Evolutionary conservation across 106 monocot species (phyloP).

Genomic region (Apostasia shenzhenica): DNA sequence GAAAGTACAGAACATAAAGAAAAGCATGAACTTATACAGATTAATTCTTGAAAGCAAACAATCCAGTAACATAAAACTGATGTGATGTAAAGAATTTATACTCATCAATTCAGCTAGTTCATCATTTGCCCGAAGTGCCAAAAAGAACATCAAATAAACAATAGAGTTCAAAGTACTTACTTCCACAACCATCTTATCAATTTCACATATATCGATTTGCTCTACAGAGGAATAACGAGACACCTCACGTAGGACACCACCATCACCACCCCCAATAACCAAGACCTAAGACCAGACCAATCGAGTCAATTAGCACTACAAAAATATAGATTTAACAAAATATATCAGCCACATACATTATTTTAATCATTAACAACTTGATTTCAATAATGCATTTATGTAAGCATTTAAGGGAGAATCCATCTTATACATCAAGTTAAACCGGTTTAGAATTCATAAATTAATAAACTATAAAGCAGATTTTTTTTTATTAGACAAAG

Average conservation of each 20-base stretch:
- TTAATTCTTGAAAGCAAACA: neutral
- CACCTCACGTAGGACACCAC: conserved; percentile 56
- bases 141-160: neutral
- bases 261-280: conserved; percentile 66
- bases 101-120: neutral
- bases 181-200: conserved; percentile 63
- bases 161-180: conserved; percentile 21
- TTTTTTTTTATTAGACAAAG: too few relatives aligned
- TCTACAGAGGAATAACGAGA: conserved; percentile 48
- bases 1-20: neutral
- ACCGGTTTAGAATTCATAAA: too few relatives aligned
- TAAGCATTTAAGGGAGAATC: too few relatives aligned
- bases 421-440: too few relatives aligned
- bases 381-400: too few relatives aligned
- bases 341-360: too few relatives aligned
- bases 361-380: too few relatives aligned
- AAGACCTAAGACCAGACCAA: conserved; percentile 29
- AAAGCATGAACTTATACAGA: neutral
- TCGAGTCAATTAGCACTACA: neutral
- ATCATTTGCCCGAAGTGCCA: neutral
- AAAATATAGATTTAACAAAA: too few relatives aligned
- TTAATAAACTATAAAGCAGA: too few relatives aligned
- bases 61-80: neutral
- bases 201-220: conserved; percentile 62
- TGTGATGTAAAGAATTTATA: neutral